These are phyloP conservation scores for Manihot esculenta DNA, from an alignment of 441 rosid genomes.

Conservation along the genomic window DNA sequence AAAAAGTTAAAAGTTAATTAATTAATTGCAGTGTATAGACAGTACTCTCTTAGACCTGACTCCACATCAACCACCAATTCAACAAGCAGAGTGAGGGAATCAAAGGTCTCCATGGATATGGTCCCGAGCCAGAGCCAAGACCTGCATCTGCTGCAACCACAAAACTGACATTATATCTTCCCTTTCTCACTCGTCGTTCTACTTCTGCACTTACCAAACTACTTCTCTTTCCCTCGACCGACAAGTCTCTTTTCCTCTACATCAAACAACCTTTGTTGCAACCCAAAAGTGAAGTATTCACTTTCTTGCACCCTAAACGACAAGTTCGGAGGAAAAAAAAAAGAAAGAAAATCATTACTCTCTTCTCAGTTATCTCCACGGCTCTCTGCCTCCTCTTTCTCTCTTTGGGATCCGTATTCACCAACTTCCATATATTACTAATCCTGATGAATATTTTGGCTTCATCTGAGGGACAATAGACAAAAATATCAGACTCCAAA, in stretches of 20 bases:
- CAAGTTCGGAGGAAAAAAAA: no score
- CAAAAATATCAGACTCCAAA: neutral
- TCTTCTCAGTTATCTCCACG: slow-evolving; percentile 11
- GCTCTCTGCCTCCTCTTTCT: slow-evolving; percentile 7
- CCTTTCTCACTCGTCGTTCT: slow-evolving; percentile 9
- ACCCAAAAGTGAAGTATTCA: slow-evolving; percentile 12
- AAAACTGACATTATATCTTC: slow-evolving; percentile 1
- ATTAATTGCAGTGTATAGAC: no score
- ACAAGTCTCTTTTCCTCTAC: neutral
- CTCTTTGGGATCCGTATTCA: slow-evolving; percentile 21
- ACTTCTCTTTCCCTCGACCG: neutral
- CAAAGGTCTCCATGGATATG: slow-evolving; percentile 7
- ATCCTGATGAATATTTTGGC: neutral
- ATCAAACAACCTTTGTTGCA: slow-evolving; percentile 4
- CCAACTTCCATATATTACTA: neutral
- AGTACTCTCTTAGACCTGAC: no score
- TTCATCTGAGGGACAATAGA: slow-evolving; percentile 15
- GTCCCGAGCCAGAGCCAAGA: neutral
- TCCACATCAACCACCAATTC: no score
- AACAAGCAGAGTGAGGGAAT: neutral
- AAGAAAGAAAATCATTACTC: no score
- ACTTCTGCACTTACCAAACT: neutral
- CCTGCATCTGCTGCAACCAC: no score
- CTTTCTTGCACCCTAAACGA: slow-evolving; percentile 42
- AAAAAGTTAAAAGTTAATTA: no score